Evolutionary conservation across 2,329 filamentous ascomycete genomes (phyloP).

Genomic region (Clonostachys byssicola): DNA sequence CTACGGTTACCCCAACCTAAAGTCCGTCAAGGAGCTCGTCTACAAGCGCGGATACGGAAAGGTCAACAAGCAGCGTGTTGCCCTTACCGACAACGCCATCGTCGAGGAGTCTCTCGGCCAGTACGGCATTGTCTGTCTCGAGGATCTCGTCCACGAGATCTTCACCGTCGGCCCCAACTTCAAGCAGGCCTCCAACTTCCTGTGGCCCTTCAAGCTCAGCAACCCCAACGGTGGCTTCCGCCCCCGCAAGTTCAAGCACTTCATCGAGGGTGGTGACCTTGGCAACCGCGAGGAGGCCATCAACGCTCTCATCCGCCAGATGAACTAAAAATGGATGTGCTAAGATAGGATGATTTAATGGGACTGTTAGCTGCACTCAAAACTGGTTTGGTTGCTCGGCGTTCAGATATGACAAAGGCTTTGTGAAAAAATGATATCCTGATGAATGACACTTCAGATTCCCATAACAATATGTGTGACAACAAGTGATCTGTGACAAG

Average conservation of each 20-base stretch:
- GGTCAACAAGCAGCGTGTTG: constrained; percentile 95
- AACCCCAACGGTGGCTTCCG: constrained; percentile 98
- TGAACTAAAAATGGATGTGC: constrained; percentile 69
- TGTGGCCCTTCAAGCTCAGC: constrained; percentile 99
- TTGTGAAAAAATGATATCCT: constrained; percentile 29
- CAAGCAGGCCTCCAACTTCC: constrained; percentile 99
- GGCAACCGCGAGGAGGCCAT: constrained; percentile 99
- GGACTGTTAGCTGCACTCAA: constrained; percentile 11
- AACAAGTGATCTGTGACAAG: too few species aligned
- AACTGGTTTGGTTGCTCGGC: constrained; percentile 33
- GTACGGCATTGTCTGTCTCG: constrained; percentile 98
- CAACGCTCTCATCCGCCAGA: constrained; percentile 93
- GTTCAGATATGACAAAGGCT: constrained; percentile 32
- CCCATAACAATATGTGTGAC: too few species aligned
- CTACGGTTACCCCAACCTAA: constrained; percentile 99
- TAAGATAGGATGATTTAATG: constrained; percentile 16
- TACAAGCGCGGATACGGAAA: constrained; percentile 99
- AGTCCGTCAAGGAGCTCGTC: constrained; percentile 97
- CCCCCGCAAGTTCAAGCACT: constrained; percentile 97
- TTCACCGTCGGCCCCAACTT: constrained; percentile 98
- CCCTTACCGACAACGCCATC: constrained; percentile 95
- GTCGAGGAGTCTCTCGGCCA: constrained; percentile 96
- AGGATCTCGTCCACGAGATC: constrained; percentile 99
- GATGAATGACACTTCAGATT: constrained; percentile 26
- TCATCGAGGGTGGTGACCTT: constrained; percentile 96